phyloP scores from a whole-genome alignment of 495 filamentous ascomycete genomes.

The Lophium mytilinum region DNA sequence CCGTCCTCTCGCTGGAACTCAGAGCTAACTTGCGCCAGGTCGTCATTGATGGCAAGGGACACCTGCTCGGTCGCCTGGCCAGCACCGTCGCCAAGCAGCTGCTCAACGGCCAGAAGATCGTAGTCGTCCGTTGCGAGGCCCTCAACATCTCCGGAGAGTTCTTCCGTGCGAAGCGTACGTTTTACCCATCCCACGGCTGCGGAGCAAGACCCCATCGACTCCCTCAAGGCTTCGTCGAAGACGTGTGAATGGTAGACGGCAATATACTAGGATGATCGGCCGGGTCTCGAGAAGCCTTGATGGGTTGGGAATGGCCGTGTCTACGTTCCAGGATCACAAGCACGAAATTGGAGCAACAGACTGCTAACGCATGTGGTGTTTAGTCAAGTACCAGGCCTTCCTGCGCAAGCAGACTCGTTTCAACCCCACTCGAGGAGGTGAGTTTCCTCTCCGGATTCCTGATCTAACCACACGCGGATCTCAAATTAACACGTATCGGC shows the following conservation, averaged over 20 bases:
- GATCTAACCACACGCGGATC: neutral
- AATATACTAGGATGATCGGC: too few species aligned
- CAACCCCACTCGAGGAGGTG: constrained; percentile 96
- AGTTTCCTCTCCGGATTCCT: constrained; percentile 28
- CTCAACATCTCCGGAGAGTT: constrained; percentile 99
- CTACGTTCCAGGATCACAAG: neutral
- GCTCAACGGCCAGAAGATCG: constrained; percentile 98
- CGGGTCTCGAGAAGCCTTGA: neutral
- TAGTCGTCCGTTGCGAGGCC: constrained; percentile 95
- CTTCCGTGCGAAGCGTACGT: constrained; percentile 99
- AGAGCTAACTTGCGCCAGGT: constrained; percentile 45
- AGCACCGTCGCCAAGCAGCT: constrained; percentile 99
- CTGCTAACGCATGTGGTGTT: constrained; percentile 26
- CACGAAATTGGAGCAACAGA: neutral
- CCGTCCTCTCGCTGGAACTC: neutral
- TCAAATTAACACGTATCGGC: constrained; percentile 1
- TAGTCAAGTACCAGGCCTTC: constrained; percentile 99
- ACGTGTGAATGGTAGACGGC: too few species aligned
- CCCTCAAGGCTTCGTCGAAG: neutral
- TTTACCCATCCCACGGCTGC: constrained; percentile 29
- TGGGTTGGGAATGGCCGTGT: neutral
- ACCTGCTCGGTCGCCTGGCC: constrained; percentile 97
- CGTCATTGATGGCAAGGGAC: constrained; percentile 99
- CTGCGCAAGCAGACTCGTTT: constrained; percentile 99
- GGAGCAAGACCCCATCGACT: neutral